Base-by-base conservation (phyloP, 306 rosid genomes). In the Quercus mongolica region DNA sequence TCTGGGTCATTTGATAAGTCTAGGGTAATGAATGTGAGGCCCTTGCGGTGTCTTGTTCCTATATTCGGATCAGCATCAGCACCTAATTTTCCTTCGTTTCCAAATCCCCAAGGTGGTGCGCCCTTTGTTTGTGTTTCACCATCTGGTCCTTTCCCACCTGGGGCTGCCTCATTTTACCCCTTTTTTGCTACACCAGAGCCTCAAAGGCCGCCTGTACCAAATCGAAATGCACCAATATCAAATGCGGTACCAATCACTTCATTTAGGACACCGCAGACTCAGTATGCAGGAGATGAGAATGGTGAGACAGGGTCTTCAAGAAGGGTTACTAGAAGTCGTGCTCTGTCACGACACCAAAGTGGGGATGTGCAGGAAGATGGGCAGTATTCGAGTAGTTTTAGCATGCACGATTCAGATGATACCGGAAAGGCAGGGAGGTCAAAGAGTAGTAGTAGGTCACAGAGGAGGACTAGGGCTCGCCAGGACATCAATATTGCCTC, bases 71-170 rank as follows among this genome's bases (percentile, higher is more conserved):
- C 93, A 46, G 86, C 97, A 61, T 88, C 93, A 38, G 86, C 96
- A 30, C 83, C 92, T 2, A 90, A 85, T 31, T 84, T 80, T 26
- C 79, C 97, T 31, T 80, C 97, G 0, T 89, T 86, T 77, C 79
- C 92, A 10, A 78, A 78, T 65, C 85, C 96, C 10, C 92, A 92
- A 84, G 97, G 92, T 55, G 90, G 89, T 74, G 96, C 98, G 18
- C 97, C 98, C 21, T 92, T 94, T 85, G 89, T 92, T 33, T 91
- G 93, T 73, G 97, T 84, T 31, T 81, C 97, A n/a, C 98, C 98
- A 3, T 69, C 93, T 7, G 98, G 98, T 73, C 97, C 98, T 81
- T 94, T 89, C 61, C 97, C 98, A 0, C 85, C 94, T 38, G 97
- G 94, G 6, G 83, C 89, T 77, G 49, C 93, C 4, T 93, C 97